phyloP scores from a whole-genome alignment of 2,329 filamentous ascomycete genomes.

The Chaetomiaceae sp. region DNA sequence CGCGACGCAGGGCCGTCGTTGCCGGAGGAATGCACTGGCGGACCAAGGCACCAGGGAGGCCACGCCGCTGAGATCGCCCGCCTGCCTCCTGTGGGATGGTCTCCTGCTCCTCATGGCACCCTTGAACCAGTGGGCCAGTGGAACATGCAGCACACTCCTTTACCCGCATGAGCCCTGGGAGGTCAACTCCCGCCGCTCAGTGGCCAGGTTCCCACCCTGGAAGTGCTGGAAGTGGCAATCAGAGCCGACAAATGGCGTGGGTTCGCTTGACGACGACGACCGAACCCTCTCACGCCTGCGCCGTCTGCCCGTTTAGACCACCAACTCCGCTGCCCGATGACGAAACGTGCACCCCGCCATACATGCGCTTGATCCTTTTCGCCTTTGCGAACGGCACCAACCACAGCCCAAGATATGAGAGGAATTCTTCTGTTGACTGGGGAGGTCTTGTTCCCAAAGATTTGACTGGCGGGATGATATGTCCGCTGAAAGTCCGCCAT shows the following conservation, averaged over 20 bases:
- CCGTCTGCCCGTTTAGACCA: not conserved
- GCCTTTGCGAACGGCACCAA: too few relatives aligned
- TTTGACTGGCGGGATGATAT: too few relatives aligned
- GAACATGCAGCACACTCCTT: conserved; percentile 3
- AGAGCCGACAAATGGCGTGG: conserved; percentile 11
- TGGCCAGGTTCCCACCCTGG: not conserved
- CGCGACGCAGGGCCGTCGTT: conserved; percentile 19
- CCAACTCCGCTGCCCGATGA: conserved; percentile 10
- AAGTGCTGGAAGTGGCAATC: conserved; percentile 12
- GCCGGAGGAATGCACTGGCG: conserved; percentile 11
- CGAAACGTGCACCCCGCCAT: conserved; percentile 6
- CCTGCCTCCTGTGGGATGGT: conserved; percentile 8
- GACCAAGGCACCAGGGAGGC: not conserved
- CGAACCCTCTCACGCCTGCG: not conserved
- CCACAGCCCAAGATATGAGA: too few relatives aligned
- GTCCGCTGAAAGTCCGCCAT: too few relatives aligned
- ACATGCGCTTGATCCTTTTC: conserved; percentile 6
- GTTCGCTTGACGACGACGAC: conserved; percentile 1
- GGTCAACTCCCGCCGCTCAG: not conserved
- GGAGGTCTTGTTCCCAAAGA: too few relatives aligned
- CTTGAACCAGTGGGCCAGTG: conserved; percentile 5
- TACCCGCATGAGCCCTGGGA: not conserved
- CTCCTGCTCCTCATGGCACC: conserved; percentile 15
- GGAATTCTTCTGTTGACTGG: too few relatives aligned
- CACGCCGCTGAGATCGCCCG: conserved; percentile 9